Percentiles rank a stretch among this genome's conserved stretches.
phyloP scores from a whole-genome alignment of 2,329 filamentous ascomycete species.

The Colletotrichum eleusines region DNA sequence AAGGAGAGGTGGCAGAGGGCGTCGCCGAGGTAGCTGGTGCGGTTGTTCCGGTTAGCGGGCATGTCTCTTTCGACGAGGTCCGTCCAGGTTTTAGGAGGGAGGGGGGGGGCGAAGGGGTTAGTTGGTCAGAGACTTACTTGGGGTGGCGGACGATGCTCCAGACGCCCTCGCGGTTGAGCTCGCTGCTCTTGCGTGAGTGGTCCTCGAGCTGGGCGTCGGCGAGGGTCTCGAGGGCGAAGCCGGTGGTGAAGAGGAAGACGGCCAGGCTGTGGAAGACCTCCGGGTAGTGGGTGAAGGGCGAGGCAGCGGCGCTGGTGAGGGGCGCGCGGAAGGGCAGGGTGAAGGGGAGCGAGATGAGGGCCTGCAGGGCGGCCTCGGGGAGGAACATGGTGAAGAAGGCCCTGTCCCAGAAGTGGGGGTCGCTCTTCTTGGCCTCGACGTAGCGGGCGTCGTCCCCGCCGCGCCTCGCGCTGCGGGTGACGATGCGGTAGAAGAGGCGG shows the following conservation, averaged over 20 bases:
- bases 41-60: background rate
- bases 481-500: constrained; percentile 67
- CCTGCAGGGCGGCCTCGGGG: constrained; percentile 69
- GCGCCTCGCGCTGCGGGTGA: constrained; percentile 60
- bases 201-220: constrained; percentile 68
- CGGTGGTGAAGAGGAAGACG: constrained; percentile 68
- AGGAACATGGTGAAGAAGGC: constrained; percentile 66
- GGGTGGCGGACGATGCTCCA: constrained; percentile 73
- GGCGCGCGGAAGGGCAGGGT: constrained; percentile 65
- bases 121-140: constrained; percentile 67
- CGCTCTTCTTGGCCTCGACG: constrained; percentile 59
- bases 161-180: constrained; percentile 64
- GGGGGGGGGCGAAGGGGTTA: no score
- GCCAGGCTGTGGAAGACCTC: constrained; percentile 55
- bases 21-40: constrained; percentile 67
- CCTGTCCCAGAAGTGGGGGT: constrained; percentile 67
- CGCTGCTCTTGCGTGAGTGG: constrained; percentile 53
- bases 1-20: constrained; percentile 70
- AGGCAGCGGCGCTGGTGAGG: constrained; percentile 35
- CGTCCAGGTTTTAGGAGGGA: no score
- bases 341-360: constrained; percentile 68
- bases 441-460: constrained; percentile 70
- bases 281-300: constrained; percentile 33
- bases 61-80: background rate
- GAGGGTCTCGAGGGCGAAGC: constrained; percentile 66